Evolutionary conservation across 2,329 filamentous ascomycete species (phyloP).

Genomic region (Tolypocladium cylindrosporum): DNA sequence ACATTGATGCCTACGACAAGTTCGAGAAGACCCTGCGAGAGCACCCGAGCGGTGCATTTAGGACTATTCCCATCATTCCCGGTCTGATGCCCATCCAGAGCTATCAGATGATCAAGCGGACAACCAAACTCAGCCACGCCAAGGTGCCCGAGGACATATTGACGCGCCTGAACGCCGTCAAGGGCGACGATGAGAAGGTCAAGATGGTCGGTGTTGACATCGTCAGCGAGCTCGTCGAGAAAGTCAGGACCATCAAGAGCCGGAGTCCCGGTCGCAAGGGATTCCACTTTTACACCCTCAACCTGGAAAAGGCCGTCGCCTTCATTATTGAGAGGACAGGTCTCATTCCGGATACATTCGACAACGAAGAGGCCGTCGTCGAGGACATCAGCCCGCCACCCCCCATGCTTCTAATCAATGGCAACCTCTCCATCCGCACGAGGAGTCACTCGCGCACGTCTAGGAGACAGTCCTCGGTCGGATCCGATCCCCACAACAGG

Average conservation of each 20-base stretch:
- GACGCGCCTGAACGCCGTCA: constrained; percentile 60
- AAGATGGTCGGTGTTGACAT: constrained; percentile 76
- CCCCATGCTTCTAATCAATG: constrained; percentile 36
- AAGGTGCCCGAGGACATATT: constrained; percentile 64
- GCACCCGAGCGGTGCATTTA: constrained; percentile 78
- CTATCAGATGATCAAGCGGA: constrained; percentile 89
- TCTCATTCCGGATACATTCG: constrained; percentile 60
- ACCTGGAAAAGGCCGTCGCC: constrained; percentile 89
- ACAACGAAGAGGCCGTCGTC: constrained; percentile 41
- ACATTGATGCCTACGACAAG: constrained; percentile 67
- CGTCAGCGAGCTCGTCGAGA: constrained; percentile 71
- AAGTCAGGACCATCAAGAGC: constrained; percentile 57
- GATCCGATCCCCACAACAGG: constrained; percentile 78
- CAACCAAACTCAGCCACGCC: constrained; percentile 89
- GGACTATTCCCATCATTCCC: constrained; percentile 80
- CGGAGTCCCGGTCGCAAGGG: constrained; percentile 55
- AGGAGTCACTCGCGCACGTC: constrained; percentile 26
- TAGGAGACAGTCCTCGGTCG: constrained; percentile 66
- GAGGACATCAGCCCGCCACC: constrained; percentile 27
- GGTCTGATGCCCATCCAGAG: constrained; percentile 97
- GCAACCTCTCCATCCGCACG: constrained; percentile 22
- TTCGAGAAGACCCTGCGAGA: constrained; percentile 71
- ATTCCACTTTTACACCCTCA: constrained; percentile 96
- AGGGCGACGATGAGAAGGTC: constrained; percentile 70
- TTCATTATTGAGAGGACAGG: constrained; percentile 80